Conservation (phyloP, 345 rosid genomes). For the Citrus hindsii region DNA sequence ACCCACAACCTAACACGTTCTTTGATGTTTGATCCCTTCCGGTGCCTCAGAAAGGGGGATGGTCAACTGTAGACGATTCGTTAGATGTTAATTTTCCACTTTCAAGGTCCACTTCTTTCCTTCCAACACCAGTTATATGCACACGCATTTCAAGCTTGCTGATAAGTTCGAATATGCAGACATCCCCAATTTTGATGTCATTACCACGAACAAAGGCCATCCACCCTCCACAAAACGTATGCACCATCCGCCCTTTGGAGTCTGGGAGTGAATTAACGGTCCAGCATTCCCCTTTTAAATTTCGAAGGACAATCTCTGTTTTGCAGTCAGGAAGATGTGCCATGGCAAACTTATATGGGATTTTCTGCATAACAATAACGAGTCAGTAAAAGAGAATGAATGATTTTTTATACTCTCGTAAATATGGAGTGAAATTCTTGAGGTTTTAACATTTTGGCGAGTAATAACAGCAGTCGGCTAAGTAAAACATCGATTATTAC, state of each 20-base stretch:
- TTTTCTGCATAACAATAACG: slow-evolving; percentile 40
- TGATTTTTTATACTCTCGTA: background rate
- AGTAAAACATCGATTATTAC: background rate
- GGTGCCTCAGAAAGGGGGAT: slow-evolving; percentile 15
- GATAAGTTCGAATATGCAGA: slow-evolving; percentile 62
- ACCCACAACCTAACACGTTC: slow-evolving; percentile 7
- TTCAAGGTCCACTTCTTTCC: slow-evolving; percentile 13
- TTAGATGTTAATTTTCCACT: slow-evolving; percentile 14
- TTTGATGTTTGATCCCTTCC: background rate
- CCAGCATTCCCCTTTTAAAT: slow-evolving; percentile 47
- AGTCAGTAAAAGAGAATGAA: background rate
- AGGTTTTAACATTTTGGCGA: background rate
- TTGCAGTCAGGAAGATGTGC: slow-evolving; percentile 51
- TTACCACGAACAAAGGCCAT: slow-evolving; percentile 63
- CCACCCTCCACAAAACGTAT: slow-evolving; percentile 70
- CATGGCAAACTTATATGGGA: slow-evolving; percentile 52
- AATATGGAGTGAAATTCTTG: background rate
- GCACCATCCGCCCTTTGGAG: slow-evolving; percentile 46
- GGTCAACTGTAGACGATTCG: slow-evolving; percentile 5
- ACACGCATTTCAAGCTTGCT: slow-evolving; percentile 50
- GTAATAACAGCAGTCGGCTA: background rate
- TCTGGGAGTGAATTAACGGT: slow-evolving; percentile 64
- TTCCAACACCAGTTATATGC: slow-evolving; percentile 45
- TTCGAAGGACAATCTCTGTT: slow-evolving; percentile 51
- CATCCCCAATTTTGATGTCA: slow-evolving; percentile 45